Percentiles rank a stretch among this genome's conserved stretches.
These are phyloP conservation scores for Suhomyces taliae DNA, from an alignment of 1,139 yeast genomes.

Conservation along the genomic window DNA sequence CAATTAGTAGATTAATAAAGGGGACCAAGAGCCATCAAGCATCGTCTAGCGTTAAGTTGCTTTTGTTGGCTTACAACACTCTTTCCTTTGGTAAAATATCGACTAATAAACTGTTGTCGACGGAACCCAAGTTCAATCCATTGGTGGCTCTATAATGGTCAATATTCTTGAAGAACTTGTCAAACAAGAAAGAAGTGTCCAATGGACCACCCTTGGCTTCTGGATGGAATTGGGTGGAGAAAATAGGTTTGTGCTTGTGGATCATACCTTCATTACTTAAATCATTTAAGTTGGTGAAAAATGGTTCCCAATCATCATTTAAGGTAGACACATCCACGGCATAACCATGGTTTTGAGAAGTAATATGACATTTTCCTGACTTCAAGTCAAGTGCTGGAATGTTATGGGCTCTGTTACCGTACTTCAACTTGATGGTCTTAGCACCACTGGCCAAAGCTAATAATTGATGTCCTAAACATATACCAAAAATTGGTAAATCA, in stretches of 20 bases:
- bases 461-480: conserved; percentile 95
- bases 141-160: conserved; percentile 50
- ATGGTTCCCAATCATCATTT: conserved; percentile 75
- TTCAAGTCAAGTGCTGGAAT: conserved; percentile 90
- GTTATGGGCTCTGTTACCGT: conserved; percentile 98
- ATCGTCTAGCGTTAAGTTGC: background rate
- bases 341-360: conserved; percentile 98
- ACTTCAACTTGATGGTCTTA: conserved; percentile 85
- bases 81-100: conserved; percentile 86
- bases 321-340: conserved; percentile 87
- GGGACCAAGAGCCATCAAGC: too few species aligned
- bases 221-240: conserved; percentile 97
- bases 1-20: too few species aligned
- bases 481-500: conserved; percentile 91
- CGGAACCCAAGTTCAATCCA: conserved; percentile 46
- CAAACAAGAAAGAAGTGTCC: conserved; percentile 87
- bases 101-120: conserved; percentile 60
- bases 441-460: conserved; percentile 95
- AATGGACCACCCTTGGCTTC: conserved; percentile 99
- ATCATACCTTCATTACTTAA: conserved; percentile 97
- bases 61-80: conserved; percentile 39
- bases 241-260: conserved; percentile 80
- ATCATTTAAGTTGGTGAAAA: conserved; percentile 90
- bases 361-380: conserved; percentile 92
- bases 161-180: conserved; percentile 78